Conservation (phyloP, 495 filamentous ascomycete genomes). For the Xylona heveae region DNA sequence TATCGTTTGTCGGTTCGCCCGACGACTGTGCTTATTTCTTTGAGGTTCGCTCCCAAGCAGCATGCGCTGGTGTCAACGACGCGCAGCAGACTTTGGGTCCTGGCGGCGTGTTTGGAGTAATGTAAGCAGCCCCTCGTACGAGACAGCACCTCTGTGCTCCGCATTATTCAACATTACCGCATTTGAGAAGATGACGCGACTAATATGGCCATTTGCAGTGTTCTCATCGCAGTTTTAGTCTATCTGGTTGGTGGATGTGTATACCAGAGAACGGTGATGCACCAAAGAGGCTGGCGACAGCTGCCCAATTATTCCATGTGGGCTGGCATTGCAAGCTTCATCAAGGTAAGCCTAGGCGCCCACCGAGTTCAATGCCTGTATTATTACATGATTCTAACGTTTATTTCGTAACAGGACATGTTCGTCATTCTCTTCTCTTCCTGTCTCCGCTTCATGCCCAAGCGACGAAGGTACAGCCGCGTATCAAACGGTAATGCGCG, state of each 20-base stretch:
- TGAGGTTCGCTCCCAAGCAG: slow-evolving; percentile 70
- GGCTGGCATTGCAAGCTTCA: slow-evolving; percentile 66
- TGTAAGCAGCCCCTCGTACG: slow-evolving; percentile 27
- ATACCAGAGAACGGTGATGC: slow-evolving; percentile 86
- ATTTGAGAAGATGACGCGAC: slow-evolving; percentile 4
- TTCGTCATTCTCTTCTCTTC: slow-evolving; percentile 62
- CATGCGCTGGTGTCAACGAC: slow-evolving; percentile 52
- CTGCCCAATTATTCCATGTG: slow-evolving; percentile 86
- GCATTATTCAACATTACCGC: neutral
- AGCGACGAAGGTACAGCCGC: slow-evolving; percentile 39
- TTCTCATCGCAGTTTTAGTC: slow-evolving; percentile 55
- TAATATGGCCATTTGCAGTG: slow-evolving; percentile 15
- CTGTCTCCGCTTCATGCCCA: slow-evolving; percentile 41
- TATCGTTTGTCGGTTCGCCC: slow-evolving; percentile 65
- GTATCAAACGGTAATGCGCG: slow-evolving; percentile 10
- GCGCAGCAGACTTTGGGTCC: slow-evolving; percentile 50
- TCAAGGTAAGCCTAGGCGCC: slow-evolving; percentile 41
- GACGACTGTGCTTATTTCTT: slow-evolving; percentile 96
- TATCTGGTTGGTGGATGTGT: slow-evolving; percentile 86
- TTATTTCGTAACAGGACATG: slow-evolving; percentile 39
- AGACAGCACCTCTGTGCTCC: neutral
- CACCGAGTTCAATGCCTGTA: neutral
- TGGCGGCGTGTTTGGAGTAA: slow-evolving; percentile 78
- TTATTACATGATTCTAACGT: neutral
- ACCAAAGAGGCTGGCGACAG: slow-evolving; percentile 89